Percentiles rank a stretch among this genome's conserved stretches.
These are phyloP conservation scores for Jackrogersella multiformis DNA, from an alignment of 495 filamentous ascomycete genomes.

Conservation along the genomic window DNA sequence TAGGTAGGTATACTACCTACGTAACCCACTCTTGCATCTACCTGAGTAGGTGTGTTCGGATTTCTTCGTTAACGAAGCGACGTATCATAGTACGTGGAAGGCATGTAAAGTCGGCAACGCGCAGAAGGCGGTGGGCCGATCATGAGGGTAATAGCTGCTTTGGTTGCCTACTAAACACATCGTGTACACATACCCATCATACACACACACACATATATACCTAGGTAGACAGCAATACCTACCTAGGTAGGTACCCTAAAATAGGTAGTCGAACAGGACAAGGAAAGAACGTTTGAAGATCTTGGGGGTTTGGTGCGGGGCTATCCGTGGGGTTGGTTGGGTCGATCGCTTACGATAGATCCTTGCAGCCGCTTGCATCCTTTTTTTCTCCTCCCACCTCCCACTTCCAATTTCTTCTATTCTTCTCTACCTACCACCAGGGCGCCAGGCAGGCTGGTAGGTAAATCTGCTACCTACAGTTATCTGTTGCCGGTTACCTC, in stretches of 20 bases:
- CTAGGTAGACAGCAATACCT: not conserved
- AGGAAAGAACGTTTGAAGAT: conserved; percentile 41
- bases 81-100: not conserved
- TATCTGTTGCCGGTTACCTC: too few relatives aligned
- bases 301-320: conserved; percentile 43
- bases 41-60: conserved; percentile 3
- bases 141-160: conserved; percentile 6
- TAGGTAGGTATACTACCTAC: not conserved
- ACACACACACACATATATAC: too few relatives aligned
- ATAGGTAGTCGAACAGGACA: conserved; percentile 13
- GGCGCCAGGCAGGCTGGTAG: too few relatives aligned
- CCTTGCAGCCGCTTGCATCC: conserved; percentile 26
- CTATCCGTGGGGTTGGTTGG: conserved; percentile 44
- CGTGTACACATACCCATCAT: conserved; percentile 4
- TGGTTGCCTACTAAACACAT: conserved; percentile 8
- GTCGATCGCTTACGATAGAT: conserved; percentile 38
- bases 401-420: too few relatives aligned
- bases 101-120: conserved; percentile 2
- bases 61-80: conserved; percentile 4
- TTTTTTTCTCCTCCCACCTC: not conserved
- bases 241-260: conserved; percentile 7
- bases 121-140: conserved; percentile 5
- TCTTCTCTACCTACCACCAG: too few relatives aligned
- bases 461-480: too few relatives aligned
- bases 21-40: too few relatives aligned